Evolutionary conservation across 2,329 filamentous ascomycete genomes (phyloP), one percentile per base, ranked within the genome.

Genomic region (Scedosporium dehoogii): DNA sequence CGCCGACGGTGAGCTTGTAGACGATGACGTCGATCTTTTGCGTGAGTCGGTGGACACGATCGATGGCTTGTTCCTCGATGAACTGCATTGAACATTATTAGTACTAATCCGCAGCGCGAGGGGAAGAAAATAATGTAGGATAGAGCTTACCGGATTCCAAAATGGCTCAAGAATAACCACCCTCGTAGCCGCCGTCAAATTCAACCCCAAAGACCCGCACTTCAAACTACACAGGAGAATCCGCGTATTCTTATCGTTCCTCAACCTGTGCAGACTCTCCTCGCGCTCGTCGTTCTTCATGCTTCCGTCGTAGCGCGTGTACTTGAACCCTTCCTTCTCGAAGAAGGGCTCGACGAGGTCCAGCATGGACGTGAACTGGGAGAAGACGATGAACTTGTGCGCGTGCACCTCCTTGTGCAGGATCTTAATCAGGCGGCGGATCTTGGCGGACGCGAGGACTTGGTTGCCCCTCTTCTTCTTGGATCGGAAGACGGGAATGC

Each of bases 301-400:
- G 68, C 86, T 85, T 62, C 94, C 94, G 72, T 99, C 94, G 74
- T 99, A 99, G 62, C 94, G 89, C 16, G 90, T 90, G 71, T 89
- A 96, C 64, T 82, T 83, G 73, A 96, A 88, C 14, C 86, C 85
- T 14, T 88, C 86, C 58, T 85, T 82, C 56, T 82, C 81, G 64
- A 99, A 80, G 75, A 97, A 97, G 2, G 94, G 94, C 72, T 97
- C 92, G 65, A 99, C 87, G 29, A 97, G 86, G 76, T 97, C 90
- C 56, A 99, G 85, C 94, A 99, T 99, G 0, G 91, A 94, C 0
- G 94, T 99, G 76, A 99, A 99, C 70, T 97, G 91, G 1, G 92
- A 96, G 76, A 99, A 99, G 66, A 99, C 92, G 69, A 99, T 99
- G 71, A 96, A 96, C 72, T 99, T 99, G 81, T 96, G 91, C 64